These are phyloP conservation scores for Hyaloscypha hepaticicola DNA, from an alignment of 495 filamentous ascomycete species.

Conservation along the genomic window DNA sequence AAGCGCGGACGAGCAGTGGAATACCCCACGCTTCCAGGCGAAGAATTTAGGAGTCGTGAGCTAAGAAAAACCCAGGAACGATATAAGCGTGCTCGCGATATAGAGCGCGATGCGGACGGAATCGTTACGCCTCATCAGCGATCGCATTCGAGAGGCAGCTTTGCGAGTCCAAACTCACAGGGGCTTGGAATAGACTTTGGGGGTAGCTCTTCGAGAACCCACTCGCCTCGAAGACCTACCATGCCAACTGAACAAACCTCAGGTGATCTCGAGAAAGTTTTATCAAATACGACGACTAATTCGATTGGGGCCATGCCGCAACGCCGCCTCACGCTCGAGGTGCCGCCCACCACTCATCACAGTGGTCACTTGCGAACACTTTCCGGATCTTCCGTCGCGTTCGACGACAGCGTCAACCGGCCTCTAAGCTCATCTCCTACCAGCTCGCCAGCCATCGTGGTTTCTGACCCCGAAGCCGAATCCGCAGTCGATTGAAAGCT, in stretches of 20 bases:
- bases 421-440: no score
- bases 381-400: background rate
- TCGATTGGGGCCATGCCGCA: slow-evolving; percentile 18
- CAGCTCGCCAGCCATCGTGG: background rate
- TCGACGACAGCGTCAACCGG: background rate
- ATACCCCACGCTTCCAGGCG: slow-evolving; percentile 53
- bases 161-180: slow-evolving; percentile 27
- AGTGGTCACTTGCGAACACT: background rate
- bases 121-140: slow-evolving; percentile 15
- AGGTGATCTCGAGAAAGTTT: slow-evolving; percentile 16
- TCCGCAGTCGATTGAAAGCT: no score
- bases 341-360: slow-evolving; percentile 15
- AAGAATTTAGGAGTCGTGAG: slow-evolving; percentile 41
- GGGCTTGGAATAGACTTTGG: slow-evolving; percentile 13
- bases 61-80: slow-evolving; percentile 38
- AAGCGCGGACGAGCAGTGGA: slow-evolving; percentile 40
- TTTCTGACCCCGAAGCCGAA: background rate
- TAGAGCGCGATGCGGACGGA: slow-evolving; percentile 25
- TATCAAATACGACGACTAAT: slow-evolving; percentile 3
- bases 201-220: slow-evolving; percentile 15
- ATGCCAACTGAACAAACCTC: slow-evolving; percentile 23
- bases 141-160: slow-evolving; percentile 32
- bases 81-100: slow-evolving; percentile 34
- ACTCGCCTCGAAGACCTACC: slow-evolving; percentile 27
- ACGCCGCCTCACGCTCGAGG: slow-evolving; percentile 36